Base-by-base conservation (phyloP, 768 basidiomycete genomes). In the Mrakia blollopis region DNA sequence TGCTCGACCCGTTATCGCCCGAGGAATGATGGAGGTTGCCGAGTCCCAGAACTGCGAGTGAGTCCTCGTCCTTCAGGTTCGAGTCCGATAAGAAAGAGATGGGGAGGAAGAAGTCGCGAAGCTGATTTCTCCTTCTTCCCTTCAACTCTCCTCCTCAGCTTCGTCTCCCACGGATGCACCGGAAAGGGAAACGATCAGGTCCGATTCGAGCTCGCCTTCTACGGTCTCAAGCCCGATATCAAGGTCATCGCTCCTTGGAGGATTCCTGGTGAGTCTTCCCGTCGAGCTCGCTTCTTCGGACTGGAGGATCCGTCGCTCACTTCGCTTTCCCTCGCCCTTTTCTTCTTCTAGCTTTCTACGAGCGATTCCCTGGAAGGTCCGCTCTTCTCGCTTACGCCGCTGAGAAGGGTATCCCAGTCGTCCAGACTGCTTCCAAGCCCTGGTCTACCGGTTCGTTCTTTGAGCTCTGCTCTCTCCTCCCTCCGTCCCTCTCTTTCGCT, bases 161-260 rank as follows among this genome's bases (percentile, higher is more conserved):
- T 88, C 83, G 96, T 98, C 79, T 89, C 96, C 35, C 97, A 98
- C 85, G 97, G 97, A 35, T 99, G 97, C 88, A 99, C 97, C 71
- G 97, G 97, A 73, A 99, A 99, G 87, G 97, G 97, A 73, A 99
- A 99, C 84, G 97, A 99, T 84, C 97, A 99, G 85, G 97, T 99
- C 81, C 93, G 97, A 78, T 99, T 98, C 84, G 97, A 99, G 83
- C 90, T 98, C 75, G 94, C 97, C 0, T 99, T 99, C 87, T 99
- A 98, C 85, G 97, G 94, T 75, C 88, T 99, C 79, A 94, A 97
- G 84, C 95, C 97, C 62, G 92, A 94, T 81, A 98, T 99, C 89
- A 98, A 98, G 85, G 95, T 98, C 81, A 89, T 99, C 82, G 95
- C 97, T 23, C 97, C 97, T 68, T 99, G 97, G 97, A 90, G 97